phyloP scores from a whole-genome alignment of 768 basidiomycete genomes.

The Melanogaster broomeanus region DNA sequence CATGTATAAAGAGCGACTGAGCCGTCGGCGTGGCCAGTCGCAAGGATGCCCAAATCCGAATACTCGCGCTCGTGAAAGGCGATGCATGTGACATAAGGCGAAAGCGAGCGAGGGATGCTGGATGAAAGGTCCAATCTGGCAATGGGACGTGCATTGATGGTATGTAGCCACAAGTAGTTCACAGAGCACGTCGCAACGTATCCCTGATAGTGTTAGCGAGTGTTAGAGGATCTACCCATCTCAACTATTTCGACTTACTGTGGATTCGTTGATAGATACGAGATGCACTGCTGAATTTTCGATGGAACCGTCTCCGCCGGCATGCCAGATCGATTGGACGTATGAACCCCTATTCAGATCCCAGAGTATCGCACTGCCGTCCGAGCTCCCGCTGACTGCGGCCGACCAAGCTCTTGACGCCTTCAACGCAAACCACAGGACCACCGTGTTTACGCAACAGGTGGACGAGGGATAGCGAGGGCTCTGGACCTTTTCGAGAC shows the following conservation, averaged over 20 bases:
- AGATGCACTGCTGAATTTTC: conserved; percentile 55
- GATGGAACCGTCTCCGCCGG: conserved; percentile 19
- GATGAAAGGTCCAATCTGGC: conserved; percentile 62
- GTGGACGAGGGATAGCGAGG: conserved; percentile 53
- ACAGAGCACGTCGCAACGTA: conserved; percentile 85
- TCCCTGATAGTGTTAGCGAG: conserved; percentile 51
- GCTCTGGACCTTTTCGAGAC: conserved; percentile 22
- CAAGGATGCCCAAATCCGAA: conserved; percentile 74
- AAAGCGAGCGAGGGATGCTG: conserved; percentile 42
- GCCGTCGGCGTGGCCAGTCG: conserved; percentile 76
- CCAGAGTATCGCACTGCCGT: conserved; percentile 88
- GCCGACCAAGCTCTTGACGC: conserved; percentile 84
- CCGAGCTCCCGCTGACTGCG: conserved; percentile 79
- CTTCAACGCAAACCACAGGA: conserved; percentile 62
- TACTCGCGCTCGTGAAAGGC: conserved; percentile 92
- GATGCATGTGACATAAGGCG: conserved; percentile 66
- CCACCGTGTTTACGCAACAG: conserved; percentile 82
- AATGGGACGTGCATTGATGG: conserved; percentile 83
- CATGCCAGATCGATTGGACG: conserved; percentile 78
- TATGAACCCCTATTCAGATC: conserved; percentile 86
- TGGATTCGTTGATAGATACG: conserved; percentile 83
- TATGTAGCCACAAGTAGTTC: conserved; percentile 73
- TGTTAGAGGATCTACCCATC: not conserved
- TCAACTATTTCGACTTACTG: conserved; percentile 48
- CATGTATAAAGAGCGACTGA: conserved; percentile 81